phyloP scores from a whole-genome alignment of 495 filamentous ascomycete species.

The Clavariopsis aquatica region DNA sequence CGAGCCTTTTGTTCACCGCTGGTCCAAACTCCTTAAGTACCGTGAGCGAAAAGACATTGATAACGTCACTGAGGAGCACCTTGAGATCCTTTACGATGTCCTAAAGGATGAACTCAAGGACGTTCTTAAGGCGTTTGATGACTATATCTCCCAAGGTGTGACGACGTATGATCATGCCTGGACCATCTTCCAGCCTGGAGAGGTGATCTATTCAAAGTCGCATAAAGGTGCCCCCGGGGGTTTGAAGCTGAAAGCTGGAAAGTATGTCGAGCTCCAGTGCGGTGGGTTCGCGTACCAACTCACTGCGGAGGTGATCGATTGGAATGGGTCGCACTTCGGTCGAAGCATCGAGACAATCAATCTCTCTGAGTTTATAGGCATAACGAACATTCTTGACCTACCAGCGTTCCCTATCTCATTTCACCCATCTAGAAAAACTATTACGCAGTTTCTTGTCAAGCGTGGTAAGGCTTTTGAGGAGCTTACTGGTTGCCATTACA shows the following conservation, averaged over 20 bases:
- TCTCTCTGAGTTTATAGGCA: constrained; percentile 58
- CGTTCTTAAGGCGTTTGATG: constrained; percentile 55
- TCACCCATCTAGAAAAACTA: constrained; percentile 50
- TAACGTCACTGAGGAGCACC: constrained; percentile 56
- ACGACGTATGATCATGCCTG: constrained; percentile 61
- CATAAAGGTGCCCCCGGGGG: constrained; percentile 45
- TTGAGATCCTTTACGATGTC: constrained; percentile 56
- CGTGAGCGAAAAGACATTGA: constrained; percentile 33
- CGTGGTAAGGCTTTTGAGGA: constrained; percentile 43
- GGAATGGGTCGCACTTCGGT: constrained; percentile 61
- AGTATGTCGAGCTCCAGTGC: constrained; percentile 40
- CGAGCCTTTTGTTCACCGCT: constrained; percentile 66
- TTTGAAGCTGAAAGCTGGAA: constrained; percentile 41
- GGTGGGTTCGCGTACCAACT: constrained; percentile 40
- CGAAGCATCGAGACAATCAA: constrained; percentile 45
- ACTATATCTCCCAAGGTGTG: constrained; percentile 58
- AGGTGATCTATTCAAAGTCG: constrained; percentile 44
- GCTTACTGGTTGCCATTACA: constrained; percentile 62
- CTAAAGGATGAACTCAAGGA: constrained; percentile 62
- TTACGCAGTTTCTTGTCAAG: constrained; percentile 43
- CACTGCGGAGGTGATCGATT: constrained; percentile 55
- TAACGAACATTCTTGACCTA: constrained; percentile 56
- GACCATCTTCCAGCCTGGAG: constrained; percentile 56
- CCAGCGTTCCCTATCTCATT: constrained; percentile 58
- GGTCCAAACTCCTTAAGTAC: constrained; percentile 55